A percentile compares a stretch with the other conserved stretches of the same genome.
phyloP scores from a whole-genome alignment of 805 yeast genomes.

The Candida ascalaphidarum region DNA sequence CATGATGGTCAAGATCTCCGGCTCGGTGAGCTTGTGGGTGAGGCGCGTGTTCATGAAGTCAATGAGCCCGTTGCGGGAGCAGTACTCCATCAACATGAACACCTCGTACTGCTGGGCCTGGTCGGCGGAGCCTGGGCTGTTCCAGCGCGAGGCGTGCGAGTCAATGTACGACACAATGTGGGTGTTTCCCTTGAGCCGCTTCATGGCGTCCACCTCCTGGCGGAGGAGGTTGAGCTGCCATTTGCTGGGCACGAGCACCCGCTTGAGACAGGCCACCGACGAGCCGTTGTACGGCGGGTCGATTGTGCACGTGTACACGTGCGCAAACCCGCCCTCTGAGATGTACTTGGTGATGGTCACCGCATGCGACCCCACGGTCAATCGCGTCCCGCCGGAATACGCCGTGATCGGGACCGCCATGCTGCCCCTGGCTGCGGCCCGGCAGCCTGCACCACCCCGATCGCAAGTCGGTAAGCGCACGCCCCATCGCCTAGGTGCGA shows the following conservation, averaged over 20 bases:
- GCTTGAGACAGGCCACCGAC: slow-evolving; percentile 70
- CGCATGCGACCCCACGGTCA: slow-evolving; percentile 79
- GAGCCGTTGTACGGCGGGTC: slow-evolving; percentile 44
- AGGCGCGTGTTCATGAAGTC: slow-evolving; percentile 74
- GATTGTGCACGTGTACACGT: slow-evolving; percentile 75
- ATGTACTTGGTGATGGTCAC: slow-evolving; percentile 63
- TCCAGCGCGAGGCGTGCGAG: slow-evolving; percentile 81
- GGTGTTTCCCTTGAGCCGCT: slow-evolving; percentile 67
- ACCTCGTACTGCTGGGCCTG: slow-evolving; percentile 61
- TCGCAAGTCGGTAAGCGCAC: no score
- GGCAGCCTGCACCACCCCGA: no score
- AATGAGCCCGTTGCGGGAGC: slow-evolving; percentile 66
- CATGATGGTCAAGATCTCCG: slow-evolving; percentile 61
- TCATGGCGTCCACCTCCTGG: slow-evolving; percentile 98
- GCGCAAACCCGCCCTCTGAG: slow-evolving; percentile 93
- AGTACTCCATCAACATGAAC: slow-evolving; percentile 71
- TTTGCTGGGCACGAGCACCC: slow-evolving; percentile 94
- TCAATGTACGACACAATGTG: slow-evolving; percentile 88
- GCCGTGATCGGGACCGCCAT: slow-evolving; percentile 44
- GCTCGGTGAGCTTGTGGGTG: slow-evolving; percentile 56
- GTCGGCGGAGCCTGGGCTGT: slow-evolving; percentile 6
- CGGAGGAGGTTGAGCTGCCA: slow-evolving; percentile 70
- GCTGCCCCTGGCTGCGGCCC: no score
- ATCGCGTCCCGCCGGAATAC: slow-evolving; percentile 65
- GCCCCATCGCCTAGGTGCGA: no score